These are phyloP conservation scores for Apiospora phragmitis DNA, from an alignment of 2,329 filamentous ascomycete genomes.

Conservation along the genomic window DNA sequence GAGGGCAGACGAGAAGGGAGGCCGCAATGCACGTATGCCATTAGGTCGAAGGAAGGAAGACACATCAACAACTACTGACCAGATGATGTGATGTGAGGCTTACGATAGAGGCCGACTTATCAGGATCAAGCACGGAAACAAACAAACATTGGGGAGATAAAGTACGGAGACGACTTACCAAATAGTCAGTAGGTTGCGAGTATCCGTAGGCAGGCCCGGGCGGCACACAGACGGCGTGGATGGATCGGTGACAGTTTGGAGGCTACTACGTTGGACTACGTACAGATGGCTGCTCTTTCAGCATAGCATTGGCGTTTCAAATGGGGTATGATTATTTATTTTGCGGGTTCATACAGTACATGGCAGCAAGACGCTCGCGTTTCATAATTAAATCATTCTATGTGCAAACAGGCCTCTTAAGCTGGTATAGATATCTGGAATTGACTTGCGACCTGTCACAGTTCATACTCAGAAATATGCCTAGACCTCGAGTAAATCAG, in stretches of 20 bases:
- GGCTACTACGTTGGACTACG: neutral
- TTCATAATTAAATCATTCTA: neutral
- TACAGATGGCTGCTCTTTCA: constrained; percentile 11
- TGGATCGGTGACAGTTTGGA: neutral
- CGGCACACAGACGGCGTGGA: neutral
- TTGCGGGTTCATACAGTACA: neutral
- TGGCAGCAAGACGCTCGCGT: neutral
- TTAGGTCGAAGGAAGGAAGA: neutral
- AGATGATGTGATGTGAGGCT: neutral
- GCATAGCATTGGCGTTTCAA: constrained; percentile 38
- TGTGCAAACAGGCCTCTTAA: neutral
- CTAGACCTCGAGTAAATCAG: neutral
- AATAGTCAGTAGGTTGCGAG: neutral
- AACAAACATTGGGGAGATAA: neutral
- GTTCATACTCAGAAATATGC: neutral
- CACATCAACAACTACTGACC: neutral
- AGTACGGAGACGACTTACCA: neutral
- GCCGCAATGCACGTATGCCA: neutral
- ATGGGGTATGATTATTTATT: constrained; percentile 1
- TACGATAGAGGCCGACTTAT: neutral
- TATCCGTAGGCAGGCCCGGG: neutral
- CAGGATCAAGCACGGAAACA: neutral
- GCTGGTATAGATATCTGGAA: neutral
- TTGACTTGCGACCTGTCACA: neutral
- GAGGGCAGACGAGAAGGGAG: neutral